Percentiles rank a stretch among this genome's conserved stretches.
Conservation (phyloP, 805 yeast species). For the Candida sithepensis region DNA sequence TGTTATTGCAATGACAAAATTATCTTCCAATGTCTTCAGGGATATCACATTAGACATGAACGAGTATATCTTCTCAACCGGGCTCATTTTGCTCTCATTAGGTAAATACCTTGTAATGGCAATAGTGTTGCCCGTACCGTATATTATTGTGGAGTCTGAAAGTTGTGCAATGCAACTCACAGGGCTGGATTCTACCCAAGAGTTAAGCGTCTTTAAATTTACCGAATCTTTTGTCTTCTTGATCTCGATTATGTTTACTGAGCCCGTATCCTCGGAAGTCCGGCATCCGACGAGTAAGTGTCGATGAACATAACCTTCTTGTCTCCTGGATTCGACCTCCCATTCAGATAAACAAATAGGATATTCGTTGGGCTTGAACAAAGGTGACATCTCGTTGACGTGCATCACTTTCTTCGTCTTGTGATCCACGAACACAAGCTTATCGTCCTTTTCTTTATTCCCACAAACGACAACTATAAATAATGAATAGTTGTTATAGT, state of each 20-base stretch:
- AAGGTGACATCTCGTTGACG: not conserved
- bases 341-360: constrained; percentile 33
- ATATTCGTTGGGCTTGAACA: constrained; percentile 21
- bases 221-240: constrained; percentile 14
- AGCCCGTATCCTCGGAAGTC: constrained; percentile 14
- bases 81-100: constrained; percentile 21
- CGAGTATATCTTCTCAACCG: constrained; percentile 6
- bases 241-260: constrained; percentile 28
- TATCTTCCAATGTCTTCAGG: constrained; percentile 18
- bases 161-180: constrained; percentile 22
- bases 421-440: constrained; percentile 24
- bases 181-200: constrained; percentile 19
- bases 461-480: constrained; percentile 18
- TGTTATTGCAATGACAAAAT: constrained; percentile 25
- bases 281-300: constrained; percentile 35
- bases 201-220: constrained; percentile 12
- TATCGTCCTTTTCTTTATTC: constrained; percentile 5
- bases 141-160: constrained; percentile 23
- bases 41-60: constrained; percentile 18
- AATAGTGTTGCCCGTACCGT: constrained; percentile 16
- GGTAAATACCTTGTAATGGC: constrained; percentile 17
- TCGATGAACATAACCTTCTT: constrained; percentile 16
- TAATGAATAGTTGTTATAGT: constrained; percentile 20
- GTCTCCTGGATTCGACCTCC: constrained; percentile 25
- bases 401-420: constrained; percentile 11